Percentiles rank a stretch among this genome's conserved stretches.
Conservation (phyloP, 169 alveolate species). For the Besnoitia besnoiti region DNA sequence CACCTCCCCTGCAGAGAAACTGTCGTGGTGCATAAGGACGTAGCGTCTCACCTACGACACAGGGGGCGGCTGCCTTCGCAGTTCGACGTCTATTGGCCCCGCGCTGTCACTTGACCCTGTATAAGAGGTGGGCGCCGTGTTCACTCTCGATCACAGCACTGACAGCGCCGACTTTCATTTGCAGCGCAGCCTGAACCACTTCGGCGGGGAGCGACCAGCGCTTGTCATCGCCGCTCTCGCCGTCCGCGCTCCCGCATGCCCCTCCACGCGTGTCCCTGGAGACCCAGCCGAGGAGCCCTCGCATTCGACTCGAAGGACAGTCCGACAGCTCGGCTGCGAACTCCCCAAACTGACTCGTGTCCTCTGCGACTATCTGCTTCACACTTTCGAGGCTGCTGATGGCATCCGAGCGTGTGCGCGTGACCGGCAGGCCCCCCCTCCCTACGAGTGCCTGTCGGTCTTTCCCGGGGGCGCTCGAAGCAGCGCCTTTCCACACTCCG, state of each 20-base stretch:
- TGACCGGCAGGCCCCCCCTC: slow-evolving; percentile 7
- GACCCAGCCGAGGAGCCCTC: slow-evolving; percentile 43
- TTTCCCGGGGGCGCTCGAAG: no score
- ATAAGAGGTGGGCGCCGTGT: slow-evolving; percentile 11
- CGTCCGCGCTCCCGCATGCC: neutral
- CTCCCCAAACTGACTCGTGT: slow-evolving; percentile 31
- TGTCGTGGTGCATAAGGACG: no score
- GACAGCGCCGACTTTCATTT: neutral
- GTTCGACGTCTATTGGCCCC: neutral
- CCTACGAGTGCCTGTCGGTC: neutral
- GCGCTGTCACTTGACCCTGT: neutral
- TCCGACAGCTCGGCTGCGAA: slow-evolving; percentile 44
- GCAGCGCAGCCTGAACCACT: neutral
- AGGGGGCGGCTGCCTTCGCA: neutral
- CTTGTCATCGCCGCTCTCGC: neutral
- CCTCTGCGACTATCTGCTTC: neutral
- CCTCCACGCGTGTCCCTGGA: neutral
- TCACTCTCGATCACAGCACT: slow-evolving; percentile 15
- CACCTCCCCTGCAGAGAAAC: no score
- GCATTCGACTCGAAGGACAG: slow-evolving; percentile 37
- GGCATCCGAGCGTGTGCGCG: slow-evolving; percentile 18
- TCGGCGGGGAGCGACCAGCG: neutral
- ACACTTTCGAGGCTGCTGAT: slow-evolving; percentile 16
- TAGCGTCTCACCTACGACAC: no score
- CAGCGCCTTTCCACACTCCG: neutral